phyloP scores from a whole-genome alignment of 225 moss, liverwort and hornwort genomes.

The Sphagnum contortum region DNA sequence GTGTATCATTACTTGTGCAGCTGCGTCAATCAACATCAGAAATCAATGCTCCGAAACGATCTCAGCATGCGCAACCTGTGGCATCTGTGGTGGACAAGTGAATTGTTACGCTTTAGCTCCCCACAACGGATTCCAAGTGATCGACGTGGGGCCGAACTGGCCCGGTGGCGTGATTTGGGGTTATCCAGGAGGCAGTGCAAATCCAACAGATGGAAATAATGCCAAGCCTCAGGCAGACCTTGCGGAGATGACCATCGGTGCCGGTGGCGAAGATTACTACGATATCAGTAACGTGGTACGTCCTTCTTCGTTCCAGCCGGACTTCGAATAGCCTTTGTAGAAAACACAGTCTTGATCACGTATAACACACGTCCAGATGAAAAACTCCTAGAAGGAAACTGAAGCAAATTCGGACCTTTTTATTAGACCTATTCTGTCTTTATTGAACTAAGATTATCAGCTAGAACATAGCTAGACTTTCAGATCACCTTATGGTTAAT shows the following conservation, averaged over 20 bases:
- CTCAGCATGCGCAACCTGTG: conserved; percentile 6
- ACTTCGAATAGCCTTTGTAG: too few relatives aligned
- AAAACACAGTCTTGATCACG: too few relatives aligned
- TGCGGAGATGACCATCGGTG: conserved; percentile 31
- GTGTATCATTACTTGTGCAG: too few relatives aligned
- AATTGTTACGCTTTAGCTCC: conserved; percentile 18
- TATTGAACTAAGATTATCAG: not conserved
- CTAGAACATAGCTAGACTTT: not conserved
- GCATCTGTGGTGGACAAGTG: conserved; percentile 14
- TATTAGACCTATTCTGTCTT: not conserved
- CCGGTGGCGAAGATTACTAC: conserved; percentile 23
- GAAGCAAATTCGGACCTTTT: not conserved
- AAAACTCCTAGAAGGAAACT: too few relatives aligned
- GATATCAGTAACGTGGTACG: conserved; percentile 52
- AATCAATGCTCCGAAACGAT: too few relatives aligned
- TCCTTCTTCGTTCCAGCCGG: not conserved
- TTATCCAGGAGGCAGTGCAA: conserved; percentile 20
- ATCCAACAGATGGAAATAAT: conserved; percentile 6
- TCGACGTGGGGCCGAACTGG: conserved; percentile 30
- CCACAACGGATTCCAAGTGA: conserved; percentile 1
- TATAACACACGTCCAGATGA: too few relatives aligned
- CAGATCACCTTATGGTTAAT: too few relatives aligned
- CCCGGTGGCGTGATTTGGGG: conserved; percentile 40
- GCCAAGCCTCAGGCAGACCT: conserved; percentile 44
- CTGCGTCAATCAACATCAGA: too few relatives aligned